Evolutionary conservation across 202 grass and related monocot genomes (phyloP).

Genomic region (Cymbopogon flexuosus): DNA sequence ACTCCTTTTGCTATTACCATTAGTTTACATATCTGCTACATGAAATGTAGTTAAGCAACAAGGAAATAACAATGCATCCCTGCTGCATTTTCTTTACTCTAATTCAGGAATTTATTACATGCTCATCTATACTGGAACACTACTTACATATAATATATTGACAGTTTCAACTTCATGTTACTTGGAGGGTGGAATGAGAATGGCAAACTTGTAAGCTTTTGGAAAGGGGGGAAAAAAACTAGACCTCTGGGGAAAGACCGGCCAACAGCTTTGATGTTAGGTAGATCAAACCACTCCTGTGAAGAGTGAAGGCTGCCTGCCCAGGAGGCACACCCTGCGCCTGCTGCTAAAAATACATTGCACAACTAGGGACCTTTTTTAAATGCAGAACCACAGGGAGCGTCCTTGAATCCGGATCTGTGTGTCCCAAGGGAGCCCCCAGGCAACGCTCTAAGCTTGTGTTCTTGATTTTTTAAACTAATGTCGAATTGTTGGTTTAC

Average conservation of each 20-base stretch:
- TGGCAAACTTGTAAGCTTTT: constrained; percentile 9
- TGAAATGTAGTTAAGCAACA: not conserved
- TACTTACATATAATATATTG: not conserved
- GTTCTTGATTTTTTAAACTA: constrained; percentile 27
- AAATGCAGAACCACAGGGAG: not conserved
- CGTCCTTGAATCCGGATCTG: not conserved
- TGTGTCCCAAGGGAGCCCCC: not conserved
- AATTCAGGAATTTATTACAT: not conserved
- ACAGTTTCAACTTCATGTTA: constrained; percentile 12
- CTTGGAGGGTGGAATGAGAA: not conserved
- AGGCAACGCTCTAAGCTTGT: not conserved
- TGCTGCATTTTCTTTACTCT: not conserved
- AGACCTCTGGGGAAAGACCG: not conserved
- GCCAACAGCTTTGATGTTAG: not conserved
- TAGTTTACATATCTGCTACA: not conserved
- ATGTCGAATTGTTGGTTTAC: constrained; percentile 27
- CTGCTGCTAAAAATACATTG: not conserved
- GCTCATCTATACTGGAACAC: not conserved
- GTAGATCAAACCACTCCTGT: not conserved
- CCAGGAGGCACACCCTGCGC: not conserved
- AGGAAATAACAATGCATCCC: not conserved
- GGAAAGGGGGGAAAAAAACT: not conserved
- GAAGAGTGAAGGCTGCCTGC: not conserved
- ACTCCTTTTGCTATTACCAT: constrained; percentile 10
- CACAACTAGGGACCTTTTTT: not conserved